A percentile compares a stretch with the other conserved stretches of the same genome.
Evolutionary conservation across 2,329 filamentous ascomycete genomes (phyloP).

Genomic region (Fusarium austroafricanum): DNA sequence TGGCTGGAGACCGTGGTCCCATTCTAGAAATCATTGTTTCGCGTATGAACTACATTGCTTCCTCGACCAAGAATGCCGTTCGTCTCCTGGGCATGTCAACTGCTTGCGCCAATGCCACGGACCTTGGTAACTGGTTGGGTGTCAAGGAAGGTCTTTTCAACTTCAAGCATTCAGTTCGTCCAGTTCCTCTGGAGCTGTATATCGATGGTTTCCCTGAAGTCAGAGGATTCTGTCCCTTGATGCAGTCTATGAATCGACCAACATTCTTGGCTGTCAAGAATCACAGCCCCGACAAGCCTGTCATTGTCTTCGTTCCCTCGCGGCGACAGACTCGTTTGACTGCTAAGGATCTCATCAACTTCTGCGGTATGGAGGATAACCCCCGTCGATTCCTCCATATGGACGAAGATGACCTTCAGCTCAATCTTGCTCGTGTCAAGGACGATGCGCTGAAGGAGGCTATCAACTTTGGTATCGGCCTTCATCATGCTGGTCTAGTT

Average conservation of each 20-base stretch:
- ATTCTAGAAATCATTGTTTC: constrained; percentile 97
- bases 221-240: constrained; percentile 93
- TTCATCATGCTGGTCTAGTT: constrained; percentile 96
- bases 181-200: constrained; percentile 94
- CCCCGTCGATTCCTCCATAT: constrained; percentile 92
- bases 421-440: constrained; percentile 90
- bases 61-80: constrained; percentile 89
- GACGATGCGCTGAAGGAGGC: constrained; percentile 93
- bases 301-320: constrained; percentile 98
- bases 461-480: constrained; percentile 95
- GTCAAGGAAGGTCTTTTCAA: constrained; percentile 97
- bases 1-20: constrained; percentile 96
- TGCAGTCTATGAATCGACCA: constrained; percentile 99
- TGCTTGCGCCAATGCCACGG: constrained; percentile 93
- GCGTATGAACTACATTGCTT: constrained; percentile 98
- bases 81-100: constrained; percentile 98
- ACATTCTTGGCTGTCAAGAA: constrained; percentile 97
- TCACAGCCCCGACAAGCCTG: constrained; percentile 95
- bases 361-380: constrained; percentile 98
- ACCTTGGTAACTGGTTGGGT: constrained; percentile 95
- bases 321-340: constrained; percentile 94
- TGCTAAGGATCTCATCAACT: constrained; percentile 95
- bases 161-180: constrained; percentile 95
- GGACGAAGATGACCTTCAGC: constrained; percentile 91
- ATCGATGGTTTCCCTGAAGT: constrained; percentile 98